A percentile compares a stretch with the other conserved stretches of the same genome.
Conservation (phyloP, 352 stramenopile species). For the Pythium aquatile region DNA sequence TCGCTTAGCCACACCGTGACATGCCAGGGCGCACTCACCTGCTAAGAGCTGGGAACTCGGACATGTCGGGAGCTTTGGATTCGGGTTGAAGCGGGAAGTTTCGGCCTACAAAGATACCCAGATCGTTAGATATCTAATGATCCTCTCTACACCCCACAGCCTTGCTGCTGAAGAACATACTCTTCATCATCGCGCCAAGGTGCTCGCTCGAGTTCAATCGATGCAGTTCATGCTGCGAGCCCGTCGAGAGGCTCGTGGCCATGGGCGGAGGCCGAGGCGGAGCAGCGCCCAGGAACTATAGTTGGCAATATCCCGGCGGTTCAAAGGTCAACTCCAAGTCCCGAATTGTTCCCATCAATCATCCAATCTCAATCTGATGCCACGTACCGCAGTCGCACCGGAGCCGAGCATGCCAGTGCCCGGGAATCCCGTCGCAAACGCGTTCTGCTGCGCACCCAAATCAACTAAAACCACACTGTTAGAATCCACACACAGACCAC, state of each 20-base stretch:
- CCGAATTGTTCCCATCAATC: not conserved
- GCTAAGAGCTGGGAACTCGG: slow-evolving; percentile 71
- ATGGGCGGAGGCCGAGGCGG: slow-evolving; percentile 33
- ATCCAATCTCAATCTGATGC: not conserved
- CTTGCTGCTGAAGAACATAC: slow-evolving; percentile 11
- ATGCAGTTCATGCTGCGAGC: slow-evolving; percentile 49
- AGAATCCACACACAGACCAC: not conserved
- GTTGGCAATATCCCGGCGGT: not conserved
- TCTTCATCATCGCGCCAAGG: slow-evolving; percentile 31
- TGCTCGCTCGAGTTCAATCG: slow-evolving; percentile 54
- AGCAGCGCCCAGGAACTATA: slow-evolving; percentile 54
- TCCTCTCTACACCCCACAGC: too few species aligned
- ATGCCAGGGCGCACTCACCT: not conserved
- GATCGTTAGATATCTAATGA: too few species aligned
- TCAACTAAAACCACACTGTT: not conserved
- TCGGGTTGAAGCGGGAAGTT: slow-evolving; percentile 50
- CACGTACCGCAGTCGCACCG: slow-evolving; percentile 42
- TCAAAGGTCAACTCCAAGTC: not conserved
- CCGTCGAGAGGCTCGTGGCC: slow-evolving; percentile 26
- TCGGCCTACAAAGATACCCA: slow-evolving; percentile 33
- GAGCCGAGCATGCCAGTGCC: slow-evolving; percentile 40
- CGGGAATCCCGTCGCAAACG: slow-evolving; percentile 45
- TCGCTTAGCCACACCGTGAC: too few species aligned
- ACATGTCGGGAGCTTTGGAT: slow-evolving; percentile 81
- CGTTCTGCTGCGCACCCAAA: slow-evolving; percentile 9